These are phyloP conservation scores for Rhexocercosporidium sp. DNA, from an alignment of 2,329 filamentous ascomycete genomes.

Conservation along the genomic window DNA sequence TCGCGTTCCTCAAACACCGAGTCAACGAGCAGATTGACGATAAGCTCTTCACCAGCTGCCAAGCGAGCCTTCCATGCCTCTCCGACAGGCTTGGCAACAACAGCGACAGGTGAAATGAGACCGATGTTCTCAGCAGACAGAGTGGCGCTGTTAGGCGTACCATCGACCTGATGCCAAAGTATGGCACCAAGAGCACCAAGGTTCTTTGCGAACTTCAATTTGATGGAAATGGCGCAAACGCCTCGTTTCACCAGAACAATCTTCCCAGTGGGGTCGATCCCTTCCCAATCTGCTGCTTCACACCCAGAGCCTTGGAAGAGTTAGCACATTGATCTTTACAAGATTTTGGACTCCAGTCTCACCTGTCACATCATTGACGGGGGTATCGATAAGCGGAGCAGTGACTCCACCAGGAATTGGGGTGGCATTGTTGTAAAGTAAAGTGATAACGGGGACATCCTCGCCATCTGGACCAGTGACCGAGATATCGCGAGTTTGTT, in stretches of 20 bases:
- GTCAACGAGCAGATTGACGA: slow-evolving; percentile 10
- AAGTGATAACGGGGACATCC: slow-evolving; percentile 1
- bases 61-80: slow-evolving; percentile 12
- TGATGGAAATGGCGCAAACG: slow-evolving; percentile 59
- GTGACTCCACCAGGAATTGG: slow-evolving; percentile 9
- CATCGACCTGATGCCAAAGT: slow-evolving; percentile 17
- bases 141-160: slow-evolving; percentile 14
- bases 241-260: slow-evolving; percentile 61
- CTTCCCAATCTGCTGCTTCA: slow-evolving; percentile 4
- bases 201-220: slow-evolving; percentile 57
- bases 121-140: slow-evolving; percentile 16
- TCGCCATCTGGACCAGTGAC: slow-evolving; percentile 10
- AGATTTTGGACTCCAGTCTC: not conserved
- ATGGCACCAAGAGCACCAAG: slow-evolving; percentile 62
- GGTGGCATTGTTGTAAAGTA: slow-evolving; percentile 6
- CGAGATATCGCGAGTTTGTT: slow-evolving; percentile 6
- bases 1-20: slow-evolving; percentile 14
- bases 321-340: not conserved
- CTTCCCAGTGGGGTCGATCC: slow-evolving; percentile 43
- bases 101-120: not conserved
- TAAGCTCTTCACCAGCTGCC: slow-evolving; percentile 3
- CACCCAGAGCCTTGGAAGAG: not conserved
- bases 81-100: not conserved
- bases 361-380: slow-evolving; percentile 7
- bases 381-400: not conserved